phyloP scores from a whole-genome alignment of 305 asterid genomes.

The Nicotiana rustica region DNA sequence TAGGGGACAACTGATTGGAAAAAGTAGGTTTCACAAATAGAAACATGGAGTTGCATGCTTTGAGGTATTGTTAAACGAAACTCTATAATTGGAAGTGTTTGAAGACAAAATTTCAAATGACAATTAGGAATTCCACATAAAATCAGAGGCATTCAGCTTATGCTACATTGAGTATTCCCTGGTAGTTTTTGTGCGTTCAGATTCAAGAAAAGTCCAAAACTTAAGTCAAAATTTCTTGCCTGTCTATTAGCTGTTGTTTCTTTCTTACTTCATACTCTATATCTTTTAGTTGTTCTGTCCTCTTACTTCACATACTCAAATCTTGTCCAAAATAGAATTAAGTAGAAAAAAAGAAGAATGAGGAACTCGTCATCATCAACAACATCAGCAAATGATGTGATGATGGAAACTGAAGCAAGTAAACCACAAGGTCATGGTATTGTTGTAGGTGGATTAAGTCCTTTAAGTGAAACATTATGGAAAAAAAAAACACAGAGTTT shows the following conservation, averaged over 20 bases:
- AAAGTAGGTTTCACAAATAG: not conserved
- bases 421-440: constrained; percentile 74
- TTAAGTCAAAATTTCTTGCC: not conserved
- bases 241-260: constrained; percentile 24
- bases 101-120: not conserved
- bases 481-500: constrained; percentile 79
- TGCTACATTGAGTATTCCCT: constrained; percentile 17
- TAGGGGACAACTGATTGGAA: not conserved
- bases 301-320: not conserved
- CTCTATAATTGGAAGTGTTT: not conserved
- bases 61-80: not conserved
- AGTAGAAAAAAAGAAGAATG: constrained; percentile 29
- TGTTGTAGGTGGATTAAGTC: constrained; percentile 88
- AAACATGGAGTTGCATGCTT: not conserved
- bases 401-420: constrained; percentile 87
- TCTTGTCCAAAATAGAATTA: not conserved
- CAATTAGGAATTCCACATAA: not conserved
- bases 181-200: constrained; percentile 1
- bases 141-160: not conserved
- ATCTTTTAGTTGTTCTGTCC: not conserved
- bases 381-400: constrained; percentile 59
- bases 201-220: constrained; percentile 12
- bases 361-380: constrained; percentile 50
- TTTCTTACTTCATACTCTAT: constrained; percentile 5
- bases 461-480: constrained; percentile 90